Evolutionary conservation across 768 basidiomycete genomes (phyloP), one percentile per base, ranked within the genome.

Genomic region (Lentinus tigrinus): DNA sequence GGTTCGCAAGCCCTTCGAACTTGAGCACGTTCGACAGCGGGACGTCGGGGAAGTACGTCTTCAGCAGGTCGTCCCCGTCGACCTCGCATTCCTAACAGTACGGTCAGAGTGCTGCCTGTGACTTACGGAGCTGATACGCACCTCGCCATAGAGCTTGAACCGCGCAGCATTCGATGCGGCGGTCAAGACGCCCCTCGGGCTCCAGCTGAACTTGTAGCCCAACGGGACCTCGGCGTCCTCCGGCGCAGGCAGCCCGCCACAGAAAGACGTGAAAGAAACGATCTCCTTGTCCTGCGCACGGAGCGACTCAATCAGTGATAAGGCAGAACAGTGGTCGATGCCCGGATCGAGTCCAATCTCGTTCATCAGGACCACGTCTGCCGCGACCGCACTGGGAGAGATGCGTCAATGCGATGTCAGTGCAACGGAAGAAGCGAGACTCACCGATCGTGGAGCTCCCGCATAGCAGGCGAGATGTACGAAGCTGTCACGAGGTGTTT

Each of bases 171-270:
- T 93, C 56, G 85, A 70, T 0, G 91, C 90, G 2, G 94, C 95
- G 16, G 78, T 82, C 38, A 98, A 73, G 8, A 96, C 94, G 5
- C 93, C 95, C 56, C 85, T 79, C 0, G 95, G 94, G 48, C 85
- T 90, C 95, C 95, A 98, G 63, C 93, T 92, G 68, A 94, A 94
- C 68, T 95, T 96, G 67, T 96, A 95, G n/a, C 87, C 80, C 10
- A 95, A 74, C 2, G 93, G 93, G 16, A 88, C 83, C 9, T 68
- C 73, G 21, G 78, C 78, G 31, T 71, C 67, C 42, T 89, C 89
- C 0, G 91, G 91, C 0, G 88, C 87, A 0, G 95, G 95, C 4
- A 98, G 77, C 1, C 95, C 95, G 1, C 95, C 95, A 55, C 95
- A 98, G 78, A 95, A 95, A 1, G 92, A 94, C 1, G 84, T 84